phyloP scores from a whole-genome alignment of 2,329 filamentous ascomycete species.

The Byssoonygena ceratinophila region DNA sequence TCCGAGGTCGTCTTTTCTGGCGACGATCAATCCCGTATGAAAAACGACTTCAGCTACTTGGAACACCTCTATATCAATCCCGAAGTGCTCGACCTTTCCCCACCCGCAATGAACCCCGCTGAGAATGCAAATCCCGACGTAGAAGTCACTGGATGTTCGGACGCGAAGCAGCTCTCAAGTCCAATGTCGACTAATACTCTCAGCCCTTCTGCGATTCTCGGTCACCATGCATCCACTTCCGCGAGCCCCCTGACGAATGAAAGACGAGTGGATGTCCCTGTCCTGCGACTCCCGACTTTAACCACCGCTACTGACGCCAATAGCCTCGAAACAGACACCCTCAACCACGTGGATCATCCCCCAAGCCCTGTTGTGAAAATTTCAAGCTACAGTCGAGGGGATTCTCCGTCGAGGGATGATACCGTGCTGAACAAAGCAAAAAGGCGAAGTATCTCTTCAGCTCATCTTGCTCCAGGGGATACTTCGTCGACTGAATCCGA shows the following conservation, averaged over 20 bases:
- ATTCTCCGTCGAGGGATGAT: constrained; percentile 33
- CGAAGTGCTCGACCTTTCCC: constrained; percentile 1
- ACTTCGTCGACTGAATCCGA: constrained; percentile 11
- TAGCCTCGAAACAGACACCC: constrained; percentile 19
- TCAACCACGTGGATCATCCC: constrained; percentile 21
- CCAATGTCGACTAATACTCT: constrained; percentile 26
- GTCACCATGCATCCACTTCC: constrained; percentile 9
- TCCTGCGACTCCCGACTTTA: constrained; percentile 19
- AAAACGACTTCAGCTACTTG: background rate
- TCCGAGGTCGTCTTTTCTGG: constrained; percentile 1
- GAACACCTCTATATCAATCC: constrained; percentile 11
- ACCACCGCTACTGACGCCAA: constrained; percentile 22
- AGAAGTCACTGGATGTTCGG: background rate
- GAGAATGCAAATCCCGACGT: background rate
- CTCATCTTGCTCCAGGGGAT: constrained; percentile 28
- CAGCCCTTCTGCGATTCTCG: constrained; percentile 21
- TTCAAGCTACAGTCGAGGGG: constrained; percentile 34
- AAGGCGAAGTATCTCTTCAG: constrained; percentile 27
- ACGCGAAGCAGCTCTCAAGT: constrained; percentile 24
- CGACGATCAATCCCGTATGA: background rate
- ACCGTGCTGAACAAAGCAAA: constrained; percentile 19
- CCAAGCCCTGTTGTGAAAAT: constrained; percentile 39
- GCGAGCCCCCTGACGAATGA: constrained; percentile 14
- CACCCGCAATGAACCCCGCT: background rate
- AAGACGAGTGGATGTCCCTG: constrained; percentile 8